Conservation (phyloP, 306 rosid genomes). For the Quercus berberidifolia region DNA sequence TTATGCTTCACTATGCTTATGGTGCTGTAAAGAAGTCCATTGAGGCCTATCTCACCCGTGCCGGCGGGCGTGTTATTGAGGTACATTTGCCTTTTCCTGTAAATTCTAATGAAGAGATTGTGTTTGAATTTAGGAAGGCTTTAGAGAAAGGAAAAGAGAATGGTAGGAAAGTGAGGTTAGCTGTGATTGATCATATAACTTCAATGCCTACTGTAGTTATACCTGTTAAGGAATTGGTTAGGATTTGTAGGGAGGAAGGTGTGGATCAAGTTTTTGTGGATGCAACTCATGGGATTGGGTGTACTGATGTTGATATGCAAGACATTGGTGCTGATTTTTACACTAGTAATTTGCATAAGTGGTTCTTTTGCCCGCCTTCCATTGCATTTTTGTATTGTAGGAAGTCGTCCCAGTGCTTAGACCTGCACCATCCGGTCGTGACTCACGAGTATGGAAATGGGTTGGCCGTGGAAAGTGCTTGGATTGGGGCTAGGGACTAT, state of each 20-base stretch:
- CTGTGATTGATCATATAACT: slow-evolving; percentile 92
- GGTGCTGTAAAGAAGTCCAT: slow-evolving; percentile 89
- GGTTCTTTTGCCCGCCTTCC: slow-evolving; percentile 97
- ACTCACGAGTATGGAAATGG: slow-evolving; percentile 97
- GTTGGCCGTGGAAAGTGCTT: slow-evolving; percentile 87
- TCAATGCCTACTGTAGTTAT: slow-evolving; percentile 92
- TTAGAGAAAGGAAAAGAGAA: slow-evolving; percentile 59
- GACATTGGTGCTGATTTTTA: slow-evolving; percentile 92
- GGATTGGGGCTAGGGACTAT: slow-evolving; percentile 97
- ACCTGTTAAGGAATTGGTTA: slow-evolving; percentile 74
- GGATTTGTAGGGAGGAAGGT: slow-evolving; percentile 91
- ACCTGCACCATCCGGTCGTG: slow-evolving; percentile 92
- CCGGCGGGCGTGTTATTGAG: slow-evolving; percentile 82
- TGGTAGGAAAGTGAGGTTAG: slow-evolving; percentile 73
- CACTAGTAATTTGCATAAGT: slow-evolving; percentile 90
- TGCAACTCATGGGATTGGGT: slow-evolving; percentile 92
- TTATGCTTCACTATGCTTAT: slow-evolving; percentile 90
- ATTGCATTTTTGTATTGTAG: slow-evolving; percentile 71
- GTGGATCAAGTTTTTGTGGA: slow-evolving; percentile 90
- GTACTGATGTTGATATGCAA: slow-evolving; percentile 81
- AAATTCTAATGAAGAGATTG: slow-evolving; percentile 59
- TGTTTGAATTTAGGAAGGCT: slow-evolving; percentile 67
- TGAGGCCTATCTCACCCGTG: slow-evolving; percentile 83
- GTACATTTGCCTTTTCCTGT: slow-evolving; percentile 89
- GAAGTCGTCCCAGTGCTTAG: slow-evolving; percentile 36